Evolutionary conservation across 2,329 filamentous ascomycete genomes (phyloP), one percentile per base, ranked within the genome.

Genomic region (Verticillium dahliae): DNA sequence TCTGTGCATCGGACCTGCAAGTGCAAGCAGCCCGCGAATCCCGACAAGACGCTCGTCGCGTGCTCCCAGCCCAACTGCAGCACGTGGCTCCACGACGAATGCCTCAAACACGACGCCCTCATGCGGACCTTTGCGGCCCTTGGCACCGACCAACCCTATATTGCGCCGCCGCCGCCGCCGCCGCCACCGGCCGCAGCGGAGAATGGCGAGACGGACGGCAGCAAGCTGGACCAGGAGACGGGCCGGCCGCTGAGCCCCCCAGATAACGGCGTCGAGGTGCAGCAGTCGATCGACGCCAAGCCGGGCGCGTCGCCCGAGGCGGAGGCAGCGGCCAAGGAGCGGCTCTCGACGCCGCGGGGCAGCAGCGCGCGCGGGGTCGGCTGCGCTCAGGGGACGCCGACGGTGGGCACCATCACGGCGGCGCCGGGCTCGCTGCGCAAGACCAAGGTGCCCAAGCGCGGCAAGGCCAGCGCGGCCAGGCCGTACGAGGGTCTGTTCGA

Each of bases 81-180:
- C 59, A 80, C 79, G 60, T 89, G 86, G 86, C 80, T 89, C 62
- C 86, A 89, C 66, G 80, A 85, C 61, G 81, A 86, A 56, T 89
- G 86, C 66, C 75, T 89, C n/a, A 75, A 80, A 37, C 80, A 85
- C 66, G 80, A 84, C 14, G 77, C 81, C 4, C 75, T 87, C 13
- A 72, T 76, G 68, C 75, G 76, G 35, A 79, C 82, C 0, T 85
- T 77, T 68, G 74, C 79, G 35, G 76, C 76, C 60, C 73, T 86
- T 7, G 82, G 83, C 41, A 75, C 71, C 58, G 77, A 81, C 62
- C 82, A 77, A 65, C 81, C 83, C 2, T 38, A 59, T 15, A 81
- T 85, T 66, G 70, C 75, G 50, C 67, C 72, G 13, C 27, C 27
- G 27, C 18, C 18, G 18, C 27, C 27, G 27, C 27, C 27, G 27